A percentile compares a stretch with the other conserved stretches of the same genome.
phyloP scores from a whole-genome alignment of 768 basidiomycete genomes.

The Collybia mongolica region DNA sequence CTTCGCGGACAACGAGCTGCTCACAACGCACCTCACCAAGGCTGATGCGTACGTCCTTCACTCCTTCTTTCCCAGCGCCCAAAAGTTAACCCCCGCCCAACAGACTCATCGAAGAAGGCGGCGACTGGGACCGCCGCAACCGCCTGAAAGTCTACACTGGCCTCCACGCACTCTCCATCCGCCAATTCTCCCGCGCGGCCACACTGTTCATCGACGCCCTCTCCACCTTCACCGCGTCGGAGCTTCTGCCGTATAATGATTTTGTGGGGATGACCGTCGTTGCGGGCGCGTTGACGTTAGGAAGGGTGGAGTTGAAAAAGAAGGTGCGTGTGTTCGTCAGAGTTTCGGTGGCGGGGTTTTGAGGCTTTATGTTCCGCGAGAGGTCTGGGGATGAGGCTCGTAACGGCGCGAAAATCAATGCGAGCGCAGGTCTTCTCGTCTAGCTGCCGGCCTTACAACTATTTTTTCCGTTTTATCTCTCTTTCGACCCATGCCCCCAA shows the following conservation, averaged over 20 bases:
- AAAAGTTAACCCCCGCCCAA: neutral
- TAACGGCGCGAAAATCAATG: too few species aligned
- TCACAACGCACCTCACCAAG: constrained; percentile 68
- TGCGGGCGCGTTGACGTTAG: constrained; percentile 71
- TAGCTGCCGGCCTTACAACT: too few species aligned
- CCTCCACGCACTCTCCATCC: constrained; percentile 78
- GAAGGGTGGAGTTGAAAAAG: constrained; percentile 86
- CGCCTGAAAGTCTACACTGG: constrained; percentile 95
- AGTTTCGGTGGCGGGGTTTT: too few species aligned
- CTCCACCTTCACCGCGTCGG: constrained; percentile 92
- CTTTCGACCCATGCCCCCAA: too few species aligned
- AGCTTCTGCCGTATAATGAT: constrained; percentile 84
- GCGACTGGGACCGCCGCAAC: constrained; percentile 98
- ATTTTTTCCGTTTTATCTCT: neutral
- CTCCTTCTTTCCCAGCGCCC: neutral
- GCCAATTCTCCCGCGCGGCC: constrained; percentile 89
- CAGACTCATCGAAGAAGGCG: constrained; percentile 91
- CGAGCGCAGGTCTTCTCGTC: too few species aligned
- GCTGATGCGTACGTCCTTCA: constrained; percentile 71
- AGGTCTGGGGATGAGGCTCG: too few species aligned
- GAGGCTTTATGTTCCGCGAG: too few species aligned
- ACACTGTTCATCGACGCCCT: constrained; percentile 88
- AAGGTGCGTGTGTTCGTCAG: constrained; percentile 59
- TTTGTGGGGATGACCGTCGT: constrained; percentile 88
- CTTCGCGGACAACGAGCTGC: constrained; percentile 74